Percentiles rank a stretch among this genome's conserved stretches.
These are phyloP conservation scores for Achaetomium macrosporum DNA, from an alignment of 2,329 filamentous ascomycete genomes.

Conservation along the genomic window DNA sequence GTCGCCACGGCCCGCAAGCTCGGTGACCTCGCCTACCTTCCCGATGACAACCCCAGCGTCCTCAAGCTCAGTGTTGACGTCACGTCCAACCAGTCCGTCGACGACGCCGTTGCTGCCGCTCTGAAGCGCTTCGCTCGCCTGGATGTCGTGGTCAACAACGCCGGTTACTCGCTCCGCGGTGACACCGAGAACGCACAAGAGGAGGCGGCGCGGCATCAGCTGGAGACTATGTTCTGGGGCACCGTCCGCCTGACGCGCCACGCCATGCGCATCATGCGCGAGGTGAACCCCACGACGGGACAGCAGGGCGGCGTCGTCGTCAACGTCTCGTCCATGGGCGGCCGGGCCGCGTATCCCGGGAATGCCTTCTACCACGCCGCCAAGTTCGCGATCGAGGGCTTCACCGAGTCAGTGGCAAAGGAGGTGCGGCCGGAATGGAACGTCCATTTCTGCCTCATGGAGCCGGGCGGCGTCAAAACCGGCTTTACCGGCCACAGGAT, in stretches of 20 bases:
- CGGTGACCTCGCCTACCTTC: background rate
- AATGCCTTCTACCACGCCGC: slow-evolving; percentile 35
- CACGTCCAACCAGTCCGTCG: background rate
- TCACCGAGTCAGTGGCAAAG: slow-evolving; percentile 39
- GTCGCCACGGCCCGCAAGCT: background rate
- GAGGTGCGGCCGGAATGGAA: slow-evolving; percentile 40
- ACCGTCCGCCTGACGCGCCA: slow-evolving; percentile 1
- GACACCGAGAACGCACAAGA: slow-evolving; percentile 4
- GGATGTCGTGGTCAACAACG: slow-evolving; percentile 5
- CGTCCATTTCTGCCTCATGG: slow-evolving; percentile 38
- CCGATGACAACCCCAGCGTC: background rate
- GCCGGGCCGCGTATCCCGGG: slow-evolving; percentile 32
- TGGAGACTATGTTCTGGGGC: slow-evolving; percentile 8
- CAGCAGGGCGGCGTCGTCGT: slow-evolving; percentile 45
- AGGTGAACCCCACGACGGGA: slow-evolving; percentile 18
- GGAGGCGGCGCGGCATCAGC: background rate
- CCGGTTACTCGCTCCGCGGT: slow-evolving; percentile 1
- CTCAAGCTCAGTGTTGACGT: slow-evolving; percentile 1
- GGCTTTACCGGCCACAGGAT: slow-evolving; percentile 17
- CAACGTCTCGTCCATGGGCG: slow-evolving; percentile 50
- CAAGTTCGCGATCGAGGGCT: slow-evolving; percentile 44
- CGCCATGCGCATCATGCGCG: slow-evolving; percentile 4
- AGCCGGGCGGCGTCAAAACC: slow-evolving; percentile 38
- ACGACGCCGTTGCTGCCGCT: background rate
- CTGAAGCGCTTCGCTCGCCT: background rate